Percentiles rank a stretch among this genome's conserved stretches.
These are phyloP conservation scores for Capsella rubella DNA, from an alignment of 441 rosid species.

Conservation along the genomic window DNA sequence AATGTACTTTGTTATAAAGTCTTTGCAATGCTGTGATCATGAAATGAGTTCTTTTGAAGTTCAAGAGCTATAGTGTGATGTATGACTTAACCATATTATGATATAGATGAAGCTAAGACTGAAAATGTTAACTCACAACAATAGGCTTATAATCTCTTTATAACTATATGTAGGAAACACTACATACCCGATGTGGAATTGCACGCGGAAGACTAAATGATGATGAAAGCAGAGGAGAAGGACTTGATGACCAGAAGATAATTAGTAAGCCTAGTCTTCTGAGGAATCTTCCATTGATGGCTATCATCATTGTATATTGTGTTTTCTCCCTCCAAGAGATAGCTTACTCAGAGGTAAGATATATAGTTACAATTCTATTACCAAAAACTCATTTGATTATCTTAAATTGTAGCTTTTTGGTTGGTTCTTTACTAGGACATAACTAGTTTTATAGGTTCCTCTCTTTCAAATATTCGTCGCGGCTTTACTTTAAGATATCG, in stretches of 20 bases:
- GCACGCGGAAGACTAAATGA: constrained; percentile 38
- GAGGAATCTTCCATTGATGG: constrained; percentile 69
- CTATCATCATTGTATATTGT: constrained; percentile 60
- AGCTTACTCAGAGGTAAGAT: constrained; percentile 65
- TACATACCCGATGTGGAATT: constrained; percentile 54
- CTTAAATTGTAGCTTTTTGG: not conserved
- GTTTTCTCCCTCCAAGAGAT: constrained; percentile 74
- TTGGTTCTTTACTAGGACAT: not conserved
- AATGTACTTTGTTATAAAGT: not conserved
- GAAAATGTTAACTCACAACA: not conserved
- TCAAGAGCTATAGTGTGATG: not conserved
- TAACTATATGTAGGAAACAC: constrained; percentile 56
- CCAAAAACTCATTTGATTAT: not conserved
- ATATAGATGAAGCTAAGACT: constrained; percentile 20
- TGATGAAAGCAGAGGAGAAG: constrained; percentile 40
- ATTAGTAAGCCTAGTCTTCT: constrained; percentile 48
- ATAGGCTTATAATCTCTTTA: not conserved
- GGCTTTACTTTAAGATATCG: not conserved
- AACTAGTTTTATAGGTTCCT: too few species aligned
- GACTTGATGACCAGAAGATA: constrained; percentile 33
- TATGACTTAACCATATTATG: not conserved
- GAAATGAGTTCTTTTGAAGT: constrained; percentile 11
- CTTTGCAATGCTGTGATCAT: constrained; percentile 12
- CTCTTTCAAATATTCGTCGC: too few species aligned
- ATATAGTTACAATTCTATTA: not conserved